Evolutionary conservation across 2,329 filamentous ascomycete species (phyloP).

Genomic region (Teratosphaeria viscida): DNA sequence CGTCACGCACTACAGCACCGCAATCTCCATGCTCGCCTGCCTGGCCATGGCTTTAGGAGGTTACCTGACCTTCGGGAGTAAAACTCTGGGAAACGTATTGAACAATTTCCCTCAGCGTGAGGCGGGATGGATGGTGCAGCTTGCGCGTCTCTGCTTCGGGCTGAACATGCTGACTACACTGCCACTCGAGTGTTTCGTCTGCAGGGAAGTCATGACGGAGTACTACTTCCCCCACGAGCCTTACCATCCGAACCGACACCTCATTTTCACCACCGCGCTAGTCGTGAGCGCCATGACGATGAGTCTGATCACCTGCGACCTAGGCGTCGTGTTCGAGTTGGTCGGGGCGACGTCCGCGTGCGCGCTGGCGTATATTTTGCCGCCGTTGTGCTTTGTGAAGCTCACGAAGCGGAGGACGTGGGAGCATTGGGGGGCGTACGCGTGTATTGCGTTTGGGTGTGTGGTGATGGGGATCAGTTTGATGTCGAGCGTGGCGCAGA

Average conservation of each 20-base stretch:
- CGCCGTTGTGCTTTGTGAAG: conserved; percentile 91
- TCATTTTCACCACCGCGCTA: conserved; percentile 73
- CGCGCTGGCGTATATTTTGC: conserved; percentile 87
- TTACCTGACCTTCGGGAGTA: conserved; percentile 86
- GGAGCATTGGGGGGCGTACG: conserved; percentile 50
- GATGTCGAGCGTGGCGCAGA: conserved; percentile 60
- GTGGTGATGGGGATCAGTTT: conserved; percentile 74
- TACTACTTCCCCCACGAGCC: conserved; percentile 65
- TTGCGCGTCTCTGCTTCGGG: conserved; percentile 90
- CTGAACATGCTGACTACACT: conserved; percentile 98
- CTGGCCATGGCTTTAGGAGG: conserved; percentile 78
- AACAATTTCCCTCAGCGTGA: conserved; percentile 95
- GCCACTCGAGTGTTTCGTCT: conserved; percentile 94
- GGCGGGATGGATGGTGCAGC: conserved; percentile 65
- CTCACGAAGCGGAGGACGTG: conserved; percentile 58
- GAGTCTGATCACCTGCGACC: conserved; percentile 78
- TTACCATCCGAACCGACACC: conserved; percentile 72
- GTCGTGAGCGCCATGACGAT: conserved; percentile 70
- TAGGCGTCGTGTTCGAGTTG: conserved; percentile 89
- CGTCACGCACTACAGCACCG: conserved; percentile 90
- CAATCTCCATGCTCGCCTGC: conserved; percentile 83
- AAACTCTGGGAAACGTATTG: conserved; percentile 87
- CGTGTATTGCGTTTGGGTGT: conserved; percentile 68
- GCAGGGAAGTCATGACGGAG: conserved; percentile 88
- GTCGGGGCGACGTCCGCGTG: conserved; percentile 93